These are phyloP conservation scores for Oxyria digyna DNA, from an alignment of 148 eudicot species.

Conservation along the genomic window DNA sequence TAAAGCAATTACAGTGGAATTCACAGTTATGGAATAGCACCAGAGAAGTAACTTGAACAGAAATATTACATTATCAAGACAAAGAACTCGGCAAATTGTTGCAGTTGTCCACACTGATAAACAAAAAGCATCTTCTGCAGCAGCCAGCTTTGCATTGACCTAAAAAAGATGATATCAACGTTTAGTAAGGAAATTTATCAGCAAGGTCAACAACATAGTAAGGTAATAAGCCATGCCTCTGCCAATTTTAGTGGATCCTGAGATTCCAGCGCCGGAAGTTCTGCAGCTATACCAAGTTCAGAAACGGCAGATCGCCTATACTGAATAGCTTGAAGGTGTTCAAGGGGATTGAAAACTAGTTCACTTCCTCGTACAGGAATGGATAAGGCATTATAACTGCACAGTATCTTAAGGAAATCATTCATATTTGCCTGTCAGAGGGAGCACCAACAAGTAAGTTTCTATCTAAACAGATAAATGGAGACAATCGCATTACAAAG, in stretches of 20 bases:
- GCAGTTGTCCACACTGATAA: constrained; percentile 88
- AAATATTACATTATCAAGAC: constrained; percentile 60
- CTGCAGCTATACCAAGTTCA: constrained; percentile 43
- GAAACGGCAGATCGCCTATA: constrained; percentile 58
- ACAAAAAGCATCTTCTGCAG: constrained; percentile 84
- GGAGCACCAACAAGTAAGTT: not conserved
- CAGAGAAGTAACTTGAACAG: not conserved
- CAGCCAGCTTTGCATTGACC: constrained; percentile 63
- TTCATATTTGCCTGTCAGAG: constrained; percentile 59
- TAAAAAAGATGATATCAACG: not conserved
- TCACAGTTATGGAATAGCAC: not conserved
- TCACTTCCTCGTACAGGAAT: constrained; percentile 65
- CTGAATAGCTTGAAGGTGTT: constrained; percentile 71
- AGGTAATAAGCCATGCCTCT: constrained; percentile 14
- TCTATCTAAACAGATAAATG: not conserved
- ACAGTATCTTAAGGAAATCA: constrained; percentile 66
- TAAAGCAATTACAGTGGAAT: not conserved
- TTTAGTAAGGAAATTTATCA: not conserved
- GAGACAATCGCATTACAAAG: not conserved
- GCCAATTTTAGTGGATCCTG: constrained; percentile 30
- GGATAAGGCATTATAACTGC: constrained; percentile 50
- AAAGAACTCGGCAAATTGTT: constrained; percentile 81
- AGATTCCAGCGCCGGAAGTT: constrained; percentile 20
- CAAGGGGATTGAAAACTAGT: constrained; percentile 73
- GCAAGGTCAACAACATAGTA: not conserved